Evolutionary conservation across 2,329 filamentous ascomycete genomes (phyloP), one percentile per base, ranked within the genome.

Genomic region (Diaporthe destruens): DNA sequence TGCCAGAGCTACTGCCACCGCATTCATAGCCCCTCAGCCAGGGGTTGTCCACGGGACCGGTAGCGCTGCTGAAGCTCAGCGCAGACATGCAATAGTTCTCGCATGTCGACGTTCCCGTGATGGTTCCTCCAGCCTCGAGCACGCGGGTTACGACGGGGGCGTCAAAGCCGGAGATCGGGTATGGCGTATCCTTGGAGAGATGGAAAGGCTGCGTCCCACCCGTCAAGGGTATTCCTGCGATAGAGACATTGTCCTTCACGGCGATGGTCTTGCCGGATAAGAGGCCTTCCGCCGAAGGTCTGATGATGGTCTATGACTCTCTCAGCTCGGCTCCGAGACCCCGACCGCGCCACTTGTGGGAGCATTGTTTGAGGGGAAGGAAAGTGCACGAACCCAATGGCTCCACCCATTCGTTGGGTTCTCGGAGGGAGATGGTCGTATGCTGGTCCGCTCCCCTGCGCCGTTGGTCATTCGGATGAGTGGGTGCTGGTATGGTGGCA

Each of bases 1-100:
- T 78, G 4, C 82, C 80, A 44, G 81, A 82, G 36, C 82, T 83
- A 42, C 75, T 76, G 6, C 75, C 75, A 7, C 75, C 75, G 23
- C 69, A 55, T 20, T 68, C 66, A 36, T 76, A 74, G 12, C 75
- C 75, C 36, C 73, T 69, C 29, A 72, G 66, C 69, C 73, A 73
- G 14, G 75, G 75, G 32, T 76, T 74, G 36, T 76, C 74, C 3
- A 76, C 75, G 9, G 75, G 75, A 1, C 75, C 75, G 4, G 69
- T 74, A 47, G 71, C 75, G 6, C 74, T 75, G 16, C 74, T 76
- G 36, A 75, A 76, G 25, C 72, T 75, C 44, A 76, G 25, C 6
- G 75, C 73, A 36, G 75, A 75, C 54, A 72, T 68, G 54, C 75
- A 76, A 39, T 76, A 74, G 42, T 76, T 76, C 51, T 76, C 75